Evolutionary conservation across 106 monocot species (phyloP).

Genomic region (Acorus gramineus): DNA sequence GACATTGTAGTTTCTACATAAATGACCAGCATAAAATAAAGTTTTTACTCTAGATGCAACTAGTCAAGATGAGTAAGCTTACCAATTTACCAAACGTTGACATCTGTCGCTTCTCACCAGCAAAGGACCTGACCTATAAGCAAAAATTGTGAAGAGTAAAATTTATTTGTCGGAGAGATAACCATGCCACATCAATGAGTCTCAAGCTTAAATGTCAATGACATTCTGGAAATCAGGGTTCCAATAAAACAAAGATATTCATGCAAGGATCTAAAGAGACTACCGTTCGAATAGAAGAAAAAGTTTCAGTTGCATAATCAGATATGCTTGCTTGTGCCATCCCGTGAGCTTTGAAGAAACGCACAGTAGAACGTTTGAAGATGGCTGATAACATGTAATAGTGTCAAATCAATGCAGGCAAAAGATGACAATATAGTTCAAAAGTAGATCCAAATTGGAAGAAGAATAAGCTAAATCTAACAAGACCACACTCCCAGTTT

Average conservation of each 20-base stretch:
- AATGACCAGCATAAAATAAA: too few relatives aligned
- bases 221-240: not conserved
- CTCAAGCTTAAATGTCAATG: too few relatives aligned
- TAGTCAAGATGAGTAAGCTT: constrained; percentile 9
- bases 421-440: too few relatives aligned
- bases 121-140: constrained; percentile 85
- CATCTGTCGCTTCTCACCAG: constrained; percentile 88
- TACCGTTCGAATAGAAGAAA: constrained; percentile 91
- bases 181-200: too few relatives aligned
- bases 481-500: too few relatives aligned
- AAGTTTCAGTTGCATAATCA: constrained; percentile 91
- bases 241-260: not conserved
- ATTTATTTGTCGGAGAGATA: not conserved
- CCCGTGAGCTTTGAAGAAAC: constrained; percentile 83
- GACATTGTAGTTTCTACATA: too few relatives aligned
- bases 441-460: too few relatives aligned
- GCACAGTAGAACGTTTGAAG: constrained; percentile 88
- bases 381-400: constrained; percentile 41
- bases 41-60: too few relatives aligned
- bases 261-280: constrained; percentile 5
- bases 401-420: too few relatives aligned
- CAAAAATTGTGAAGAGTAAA: not conserved
- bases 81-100: constrained; percentile 80
- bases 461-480: too few relatives aligned
- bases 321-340: constrained; percentile 81